These are phyloP conservation scores for Tolypocladium capitatum DNA, from an alignment of 2,329 filamentous ascomycete species.

Conservation along the genomic window DNA sequence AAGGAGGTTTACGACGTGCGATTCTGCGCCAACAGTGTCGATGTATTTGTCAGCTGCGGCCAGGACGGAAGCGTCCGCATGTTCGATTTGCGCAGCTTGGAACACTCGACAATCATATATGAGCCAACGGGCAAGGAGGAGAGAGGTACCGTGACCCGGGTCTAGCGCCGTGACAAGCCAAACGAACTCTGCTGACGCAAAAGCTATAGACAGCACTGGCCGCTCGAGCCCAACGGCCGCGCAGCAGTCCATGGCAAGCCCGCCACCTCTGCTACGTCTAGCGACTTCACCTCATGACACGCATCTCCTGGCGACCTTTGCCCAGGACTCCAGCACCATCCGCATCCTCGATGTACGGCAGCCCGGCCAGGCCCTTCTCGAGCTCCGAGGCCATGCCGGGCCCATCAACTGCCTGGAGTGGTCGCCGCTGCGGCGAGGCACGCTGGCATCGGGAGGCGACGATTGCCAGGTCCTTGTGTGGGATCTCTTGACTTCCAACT, in stretches of 20 bases:
- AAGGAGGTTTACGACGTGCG: constrained; percentile 98
- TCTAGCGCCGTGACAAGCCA: not conserved
- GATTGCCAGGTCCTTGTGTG: constrained; percentile 86
- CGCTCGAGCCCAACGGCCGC: constrained; percentile 62
- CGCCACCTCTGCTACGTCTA: constrained; percentile 64
- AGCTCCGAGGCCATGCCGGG: constrained; percentile 78
- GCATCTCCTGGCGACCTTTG: constrained; percentile 93
- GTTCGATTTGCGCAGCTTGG: constrained; percentile 92
- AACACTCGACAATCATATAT: constrained; percentile 98
- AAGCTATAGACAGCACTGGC: constrained; percentile 40
- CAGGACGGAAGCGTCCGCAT: constrained; percentile 96
- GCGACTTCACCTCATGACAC: constrained; percentile 91
- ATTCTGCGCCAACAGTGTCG: constrained; percentile 96
- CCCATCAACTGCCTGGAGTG: constrained; percentile 90
- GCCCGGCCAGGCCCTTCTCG: constrained; percentile 85
- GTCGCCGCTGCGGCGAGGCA: constrained; percentile 76
- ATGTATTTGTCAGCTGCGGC: constrained; percentile 95
- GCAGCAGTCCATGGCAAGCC: constrained; percentile 64
- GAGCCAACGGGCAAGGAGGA: constrained; percentile 84
- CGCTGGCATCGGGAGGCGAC: constrained; percentile 82
- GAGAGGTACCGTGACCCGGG: constrained; percentile 37
- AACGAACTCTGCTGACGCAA: constrained; percentile 7
- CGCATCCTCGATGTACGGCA: constrained; percentile 93
- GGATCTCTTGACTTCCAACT: constrained; percentile 64
- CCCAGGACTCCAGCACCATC: constrained; percentile 81